Evolutionary conservation across 192 early-diverging fungal species (phyloP).

Genomic region (Entophlyctis helioformis): DNA sequence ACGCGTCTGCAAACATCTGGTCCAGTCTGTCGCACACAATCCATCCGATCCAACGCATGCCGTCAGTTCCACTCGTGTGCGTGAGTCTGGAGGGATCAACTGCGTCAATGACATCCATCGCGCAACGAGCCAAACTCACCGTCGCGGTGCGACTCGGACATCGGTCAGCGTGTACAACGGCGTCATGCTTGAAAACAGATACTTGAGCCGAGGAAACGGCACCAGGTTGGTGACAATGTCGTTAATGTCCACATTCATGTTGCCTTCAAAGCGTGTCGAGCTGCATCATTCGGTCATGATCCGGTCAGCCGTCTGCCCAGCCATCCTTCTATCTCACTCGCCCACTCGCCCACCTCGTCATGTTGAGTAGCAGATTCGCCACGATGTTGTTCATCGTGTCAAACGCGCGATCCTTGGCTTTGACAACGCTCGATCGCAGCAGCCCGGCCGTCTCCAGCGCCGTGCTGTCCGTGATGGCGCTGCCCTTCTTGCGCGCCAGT

Average conservation of each 20-base stretch:
- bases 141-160: constrained; percentile 8
- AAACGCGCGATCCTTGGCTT: constrained; percentile 17
- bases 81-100: not conserved
- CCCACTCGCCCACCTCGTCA: constrained; percentile 27
- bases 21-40: constrained; percentile 21
- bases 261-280: constrained; percentile 45
- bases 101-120: no score
- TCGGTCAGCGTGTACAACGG: constrained; percentile 32
- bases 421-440: constrained; percentile 6
- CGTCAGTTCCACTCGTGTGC: no score
- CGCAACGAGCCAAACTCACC: constrained; percentile 4
- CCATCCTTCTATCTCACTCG: not conserved
- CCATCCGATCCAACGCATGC: not conserved
- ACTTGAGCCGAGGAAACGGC: constrained; percentile 46
- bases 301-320: no score
- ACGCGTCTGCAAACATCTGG: constrained; percentile 49
- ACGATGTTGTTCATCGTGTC: constrained; percentile 51
- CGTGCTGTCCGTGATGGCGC: constrained; percentile 16
- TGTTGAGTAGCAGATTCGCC: constrained; percentile 41
- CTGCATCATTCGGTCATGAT: constrained; percentile 18
- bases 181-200: constrained; percentile 42
- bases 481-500: constrained; percentile 2
- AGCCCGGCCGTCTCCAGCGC: constrained; percentile 11
- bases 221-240: constrained; percentile 53
- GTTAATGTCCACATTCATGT: constrained; percentile 52